phyloP scores from a whole-genome alignment of 352 stramenopile genomes.

The Peronospora farinosa region DNA sequence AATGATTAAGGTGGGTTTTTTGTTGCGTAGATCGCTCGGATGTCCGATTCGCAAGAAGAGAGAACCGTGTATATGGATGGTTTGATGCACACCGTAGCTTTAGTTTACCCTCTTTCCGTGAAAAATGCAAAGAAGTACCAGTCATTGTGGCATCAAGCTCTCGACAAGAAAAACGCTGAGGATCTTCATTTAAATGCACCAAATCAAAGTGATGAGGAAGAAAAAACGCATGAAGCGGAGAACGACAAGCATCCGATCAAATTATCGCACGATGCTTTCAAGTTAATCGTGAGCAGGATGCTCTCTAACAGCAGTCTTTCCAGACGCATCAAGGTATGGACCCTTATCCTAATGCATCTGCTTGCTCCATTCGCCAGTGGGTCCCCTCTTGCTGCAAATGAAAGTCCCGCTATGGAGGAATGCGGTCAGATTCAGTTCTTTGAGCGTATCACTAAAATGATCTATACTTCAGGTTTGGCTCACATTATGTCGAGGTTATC shows the following conservation, averaged over 20 bases:
- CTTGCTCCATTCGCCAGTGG: constrained; percentile 29
- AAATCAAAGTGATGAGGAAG: constrained; percentile 1
- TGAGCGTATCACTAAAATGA: constrained; percentile 28
- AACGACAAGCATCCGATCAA: neutral
- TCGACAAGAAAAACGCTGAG: constrained; percentile 11
- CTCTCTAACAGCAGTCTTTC: constrained; percentile 48
- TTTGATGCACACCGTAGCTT: constrained; percentile 44
- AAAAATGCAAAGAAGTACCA: constrained; percentile 46
- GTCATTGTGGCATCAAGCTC: constrained; percentile 41
- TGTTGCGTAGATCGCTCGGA: constrained; percentile 27
- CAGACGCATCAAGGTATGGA: constrained; percentile 52
- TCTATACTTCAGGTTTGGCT: constrained; percentile 38
- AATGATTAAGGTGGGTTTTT: neutral
- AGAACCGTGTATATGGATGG: constrained; percentile 48
- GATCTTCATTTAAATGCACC: neutral
- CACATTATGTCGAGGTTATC: neutral
- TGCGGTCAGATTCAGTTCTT: constrained; percentile 34
- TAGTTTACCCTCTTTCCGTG: constrained; percentile 38
- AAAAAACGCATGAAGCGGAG: neutral
- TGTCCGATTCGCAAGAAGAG: constrained; percentile 29
- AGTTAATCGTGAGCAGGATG: constrained; percentile 38
- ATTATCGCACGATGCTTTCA: constrained; percentile 33
- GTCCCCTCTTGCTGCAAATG: constrained; percentile 16
- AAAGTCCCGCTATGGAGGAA: constrained; percentile 16
- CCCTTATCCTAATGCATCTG: constrained; percentile 49